These are phyloP conservation scores for Chamaenerion angustifolium DNA, from an alignment of 345 rosid species.

Conservation along the genomic window DNA sequence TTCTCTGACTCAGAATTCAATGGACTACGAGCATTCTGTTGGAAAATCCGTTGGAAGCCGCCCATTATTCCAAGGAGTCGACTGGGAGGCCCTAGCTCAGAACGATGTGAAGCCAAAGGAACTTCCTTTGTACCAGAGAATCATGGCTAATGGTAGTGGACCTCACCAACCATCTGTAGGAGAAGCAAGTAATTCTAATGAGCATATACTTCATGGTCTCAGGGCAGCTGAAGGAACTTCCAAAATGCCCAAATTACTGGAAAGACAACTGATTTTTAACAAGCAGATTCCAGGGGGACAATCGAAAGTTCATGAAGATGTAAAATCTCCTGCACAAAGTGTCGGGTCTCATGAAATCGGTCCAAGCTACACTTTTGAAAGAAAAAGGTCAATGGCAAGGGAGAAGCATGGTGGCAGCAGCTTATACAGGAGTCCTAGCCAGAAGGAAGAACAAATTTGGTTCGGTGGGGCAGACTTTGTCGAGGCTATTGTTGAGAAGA, in stretches of 20 bases:
- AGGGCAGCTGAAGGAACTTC: constrained; percentile 37
- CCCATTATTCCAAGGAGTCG: constrained; percentile 74
- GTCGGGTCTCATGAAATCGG: constrained; percentile 55
- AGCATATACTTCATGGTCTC: constrained; percentile 31
- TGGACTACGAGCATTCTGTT: constrained; percentile 88
- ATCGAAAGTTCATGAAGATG: constrained; percentile 27
- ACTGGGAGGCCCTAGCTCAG: constrained; percentile 63
- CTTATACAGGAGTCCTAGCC: constrained; percentile 50
- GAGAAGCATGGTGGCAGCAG: constrained; percentile 47
- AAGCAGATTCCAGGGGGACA: constrained; percentile 26
- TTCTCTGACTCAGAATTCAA: constrained; percentile 73
- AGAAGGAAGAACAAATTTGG: constrained; percentile 34
- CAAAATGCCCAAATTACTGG: constrained; percentile 39
- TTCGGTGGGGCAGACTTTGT: constrained; percentile 59
- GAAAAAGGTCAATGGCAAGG: constrained; percentile 30
- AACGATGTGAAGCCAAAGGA: constrained; percentile 63
- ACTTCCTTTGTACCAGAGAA: constrained; percentile 39
- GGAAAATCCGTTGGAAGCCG: constrained; percentile 96
- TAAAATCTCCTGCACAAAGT: constrained; percentile 50
- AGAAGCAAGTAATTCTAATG: constrained; percentile 27
- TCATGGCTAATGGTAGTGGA: constrained; percentile 59
- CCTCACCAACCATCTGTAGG: constrained; percentile 41
- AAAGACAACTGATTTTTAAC: constrained; percentile 59
- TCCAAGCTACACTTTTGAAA: constrained; percentile 45
- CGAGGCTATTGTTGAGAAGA: constrained; percentile 51